Percentiles rank a stretch among this genome's conserved stretches.
These are phyloP conservation scores for Apiospora arundinis DNA, from an alignment of 2,329 filamentous ascomycete species.

Conservation along the genomic window DNA sequence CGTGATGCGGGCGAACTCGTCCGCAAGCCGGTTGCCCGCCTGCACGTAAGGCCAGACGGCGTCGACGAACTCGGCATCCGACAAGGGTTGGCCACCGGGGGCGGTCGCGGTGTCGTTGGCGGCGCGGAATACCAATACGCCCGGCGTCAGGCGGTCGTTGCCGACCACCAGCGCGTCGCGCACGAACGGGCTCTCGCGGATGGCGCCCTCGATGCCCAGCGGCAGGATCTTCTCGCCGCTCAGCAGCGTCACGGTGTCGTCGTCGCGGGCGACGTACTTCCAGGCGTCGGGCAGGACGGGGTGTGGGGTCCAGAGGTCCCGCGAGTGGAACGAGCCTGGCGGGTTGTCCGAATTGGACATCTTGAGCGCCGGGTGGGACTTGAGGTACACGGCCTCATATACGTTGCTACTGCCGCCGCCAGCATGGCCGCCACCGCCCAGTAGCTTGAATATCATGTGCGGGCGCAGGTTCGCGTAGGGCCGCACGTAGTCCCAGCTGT, in stretches of 20 bases:
- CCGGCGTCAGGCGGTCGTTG: slow-evolving; percentile 39
- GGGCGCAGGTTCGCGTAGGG: slow-evolving; percentile 44
- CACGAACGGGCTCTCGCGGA: slow-evolving; percentile 42
- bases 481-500: slow-evolving; percentile 50
- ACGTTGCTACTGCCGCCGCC: slow-evolving; percentile 33
- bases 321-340: slow-evolving; percentile 44
- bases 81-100: not conserved
- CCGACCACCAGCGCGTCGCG: slow-evolving; percentile 43
- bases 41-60: slow-evolving; percentile 46
- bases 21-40: slow-evolving; percentile 46
- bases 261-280: slow-evolving; percentile 46
- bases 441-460: slow-evolving; percentile 45
- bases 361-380: slow-evolving; percentile 31
- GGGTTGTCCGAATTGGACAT: slow-evolving; percentile 45
- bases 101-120: slow-evolving; percentile 32
- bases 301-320: slow-evolving; percentile 45
- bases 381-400: slow-evolving; percentile 43
- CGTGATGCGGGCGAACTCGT: slow-evolving; percentile 51
- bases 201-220: slow-evolving; percentile 41
- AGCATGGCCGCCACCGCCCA: slow-evolving; percentile 29
- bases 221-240: slow-evolving; percentile 49
- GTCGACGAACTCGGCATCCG: slow-evolving; percentile 42
- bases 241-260: slow-evolving; percentile 46
- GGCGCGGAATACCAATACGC: slow-evolving; percentile 41
- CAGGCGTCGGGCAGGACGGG: slow-evolving; percentile 44